Conservation (phyloP, 2,329 filamentous ascomycete species). For the Botryosphaeria agaves region DNA sequence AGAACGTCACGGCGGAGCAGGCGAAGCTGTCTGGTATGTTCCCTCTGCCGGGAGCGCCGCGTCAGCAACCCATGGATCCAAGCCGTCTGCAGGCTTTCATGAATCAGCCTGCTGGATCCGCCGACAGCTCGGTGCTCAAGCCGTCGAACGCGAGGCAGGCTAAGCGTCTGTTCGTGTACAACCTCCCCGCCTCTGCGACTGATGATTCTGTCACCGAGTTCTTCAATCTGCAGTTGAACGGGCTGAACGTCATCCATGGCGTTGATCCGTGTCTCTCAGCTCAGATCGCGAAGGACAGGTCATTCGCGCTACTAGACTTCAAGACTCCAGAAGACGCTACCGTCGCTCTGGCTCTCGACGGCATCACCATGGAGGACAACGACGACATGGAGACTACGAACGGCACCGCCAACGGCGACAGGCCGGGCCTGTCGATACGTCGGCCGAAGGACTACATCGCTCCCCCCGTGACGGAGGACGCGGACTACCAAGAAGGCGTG, state of each 20-base stretch:
- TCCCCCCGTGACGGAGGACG: constrained; percentile 57
- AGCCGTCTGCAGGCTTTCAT: constrained; percentile 89
- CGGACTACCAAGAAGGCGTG: constrained; percentile 56
- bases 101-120: constrained; percentile 62
- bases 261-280: constrained; percentile 72
- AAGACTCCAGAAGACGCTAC: constrained; percentile 77
- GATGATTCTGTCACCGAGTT: constrained; percentile 66
- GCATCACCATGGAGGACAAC: constrained; percentile 69
- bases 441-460: constrained; percentile 97
- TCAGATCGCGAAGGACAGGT: constrained; percentile 61
- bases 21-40: constrained; percentile 99
- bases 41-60: constrained; percentile 83
- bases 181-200: constrained; percentile 53
- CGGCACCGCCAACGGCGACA: constrained; percentile 34
- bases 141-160: constrained; percentile 86
- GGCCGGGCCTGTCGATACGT: constrained; percentile 52
- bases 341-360: constrained; percentile 76
- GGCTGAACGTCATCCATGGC: constrained; percentile 77
- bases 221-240: constrained; percentile 93
- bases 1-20: constrained; percentile 95
- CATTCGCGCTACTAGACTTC: constrained; percentile 83
- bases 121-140: constrained; percentile 64
- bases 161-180: constrained; percentile 79
- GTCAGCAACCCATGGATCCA: constrained; percentile 90
- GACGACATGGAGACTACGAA: constrained; percentile 34